Evolutionary conservation across 1,284 basidiomycete species (phyloP).

Genomic region (Leccinum laetum): DNA sequence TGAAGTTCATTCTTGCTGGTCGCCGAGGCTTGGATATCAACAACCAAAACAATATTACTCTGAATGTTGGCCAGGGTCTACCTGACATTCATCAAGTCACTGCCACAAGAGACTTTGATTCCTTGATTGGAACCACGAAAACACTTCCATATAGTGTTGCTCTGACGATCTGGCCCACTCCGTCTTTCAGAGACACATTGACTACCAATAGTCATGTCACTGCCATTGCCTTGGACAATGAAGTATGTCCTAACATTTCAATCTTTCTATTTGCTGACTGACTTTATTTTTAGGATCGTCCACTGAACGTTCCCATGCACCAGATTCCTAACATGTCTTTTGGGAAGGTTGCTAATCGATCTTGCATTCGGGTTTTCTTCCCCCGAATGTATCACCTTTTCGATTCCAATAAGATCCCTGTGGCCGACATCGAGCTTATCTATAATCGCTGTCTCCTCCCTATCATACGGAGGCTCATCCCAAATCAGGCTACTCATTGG

Average conservation of each 20-base stretch:
- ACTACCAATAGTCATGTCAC: background rate
- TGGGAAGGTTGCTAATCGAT: slow-evolving; percentile 10
- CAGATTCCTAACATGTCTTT: slow-evolving; percentile 12
- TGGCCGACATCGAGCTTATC: background rate
- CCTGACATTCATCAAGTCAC: background rate
- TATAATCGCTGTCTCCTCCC: slow-evolving; percentile 3
- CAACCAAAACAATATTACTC: background rate
- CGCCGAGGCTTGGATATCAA: background rate
- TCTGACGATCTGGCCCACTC: background rate
- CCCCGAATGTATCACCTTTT: slow-evolving; percentile 3
- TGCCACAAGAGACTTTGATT: background rate
- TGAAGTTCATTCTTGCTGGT: background rate
- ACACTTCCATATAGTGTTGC: background rate
- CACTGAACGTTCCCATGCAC: slow-evolving; percentile 10
- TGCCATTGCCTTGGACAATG: background rate
- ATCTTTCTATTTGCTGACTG: background rate
- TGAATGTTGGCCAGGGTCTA: background rate
- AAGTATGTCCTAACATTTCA: background rate
- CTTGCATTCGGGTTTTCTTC: slow-evolving; percentile 9
- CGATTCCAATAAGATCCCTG: background rate
- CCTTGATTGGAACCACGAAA: background rate
- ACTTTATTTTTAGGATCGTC: background rate
- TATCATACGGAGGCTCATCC: background rate
- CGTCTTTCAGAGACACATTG: background rate
- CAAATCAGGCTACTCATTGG: slow-evolving; percentile 12